These are phyloP conservation scores for Hericium erinaceus DNA, from an alignment of 768 basidiomycete genomes.

Conservation along the genomic window DNA sequence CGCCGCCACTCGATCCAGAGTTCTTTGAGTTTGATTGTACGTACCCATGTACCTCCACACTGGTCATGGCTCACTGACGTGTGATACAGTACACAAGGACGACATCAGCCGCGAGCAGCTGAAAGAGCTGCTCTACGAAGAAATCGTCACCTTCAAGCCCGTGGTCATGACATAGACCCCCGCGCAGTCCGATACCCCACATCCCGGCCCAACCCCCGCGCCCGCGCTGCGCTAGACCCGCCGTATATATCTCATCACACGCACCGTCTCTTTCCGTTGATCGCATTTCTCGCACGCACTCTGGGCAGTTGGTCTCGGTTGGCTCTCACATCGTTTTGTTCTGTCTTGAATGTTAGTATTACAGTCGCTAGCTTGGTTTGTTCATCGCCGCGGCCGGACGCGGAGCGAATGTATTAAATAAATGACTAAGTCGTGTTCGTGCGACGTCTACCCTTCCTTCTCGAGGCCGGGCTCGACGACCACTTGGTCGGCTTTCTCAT, in stretches of 20 bases:
- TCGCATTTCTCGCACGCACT: background rate
- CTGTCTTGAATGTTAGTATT: background rate
- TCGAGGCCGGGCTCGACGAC: too few relatives aligned
- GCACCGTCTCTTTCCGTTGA: background rate
- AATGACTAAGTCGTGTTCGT: too few relatives aligned
- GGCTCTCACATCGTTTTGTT: background rate
- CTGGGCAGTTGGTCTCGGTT: background rate
- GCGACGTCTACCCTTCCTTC: too few relatives aligned
- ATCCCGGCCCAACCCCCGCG: background rate
- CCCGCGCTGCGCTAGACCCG: background rate
- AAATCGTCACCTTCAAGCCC: constrained; percentile 86
- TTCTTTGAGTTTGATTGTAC: constrained; percentile 96
- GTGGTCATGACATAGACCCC: constrained; percentile 34
- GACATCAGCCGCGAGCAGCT: constrained; percentile 93
- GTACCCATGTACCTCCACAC: constrained; percentile 20
- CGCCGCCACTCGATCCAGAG: constrained; percentile 88
- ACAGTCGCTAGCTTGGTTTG: background rate
- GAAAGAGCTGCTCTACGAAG: constrained; percentile 89
- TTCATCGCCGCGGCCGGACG: background rate
- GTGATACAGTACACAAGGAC: constrained; percentile 75
- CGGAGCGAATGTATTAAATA: too few relatives aligned
- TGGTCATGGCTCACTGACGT: background rate
- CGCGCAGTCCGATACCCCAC: background rate
- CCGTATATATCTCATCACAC: background rate
- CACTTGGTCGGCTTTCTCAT: too few relatives aligned